Base-by-base conservation (phyloP, 1,139 yeast species). In the Petasospora fabianii region DNA sequence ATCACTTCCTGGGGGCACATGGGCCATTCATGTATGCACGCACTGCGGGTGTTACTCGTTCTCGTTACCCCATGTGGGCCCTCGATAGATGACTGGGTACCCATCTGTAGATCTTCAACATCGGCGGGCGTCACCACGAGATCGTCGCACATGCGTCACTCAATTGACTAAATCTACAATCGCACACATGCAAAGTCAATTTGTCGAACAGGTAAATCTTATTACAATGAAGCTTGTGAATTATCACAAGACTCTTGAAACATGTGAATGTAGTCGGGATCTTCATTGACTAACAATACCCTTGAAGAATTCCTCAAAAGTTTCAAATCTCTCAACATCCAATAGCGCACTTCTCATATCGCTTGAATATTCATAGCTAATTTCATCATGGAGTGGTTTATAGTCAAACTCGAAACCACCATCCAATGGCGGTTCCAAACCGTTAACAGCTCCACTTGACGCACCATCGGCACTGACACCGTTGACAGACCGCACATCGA, bases 281-380 rank as follows among this genome's bases (percentile, higher is more conserved):
- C 10, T 22, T 22, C 26, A 41, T 21, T 34, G 38, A 10, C 37
- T 35, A 4, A 36, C 26, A 39, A 66, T 61, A 14, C 67, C 75
- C 34, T 65, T 68, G 54, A 71, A 72, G 51, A 72, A 72, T 34
- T 72, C 76, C 39, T 71, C 76, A 48, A 72, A 72, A 5, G 68
- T 67, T 38, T 62, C 68, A 49, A 69, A 72, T 35, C 65, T 66
- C 2, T 69, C 65, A 5, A 45, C 49, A 66, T 45, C 36, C 24
- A 44, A 19, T n/a, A 45, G 16, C 6, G 36, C n/a, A 19, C 41
- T 38, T 21, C 48, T 27, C 22, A 34, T 33, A 30, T 41, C 41
- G 29, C 45, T 46, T 4, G 44, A 38, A 35, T 42, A 51, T 14
- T 44, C 53, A 36, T 44, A 42, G 15, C 51, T 50, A 27, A 52